These are phyloP conservation scores for Sphagnum magellanicum DNA, from an alignment of 228 moss, liverwort and hornwort species.

Conservation along the genomic window DNA sequence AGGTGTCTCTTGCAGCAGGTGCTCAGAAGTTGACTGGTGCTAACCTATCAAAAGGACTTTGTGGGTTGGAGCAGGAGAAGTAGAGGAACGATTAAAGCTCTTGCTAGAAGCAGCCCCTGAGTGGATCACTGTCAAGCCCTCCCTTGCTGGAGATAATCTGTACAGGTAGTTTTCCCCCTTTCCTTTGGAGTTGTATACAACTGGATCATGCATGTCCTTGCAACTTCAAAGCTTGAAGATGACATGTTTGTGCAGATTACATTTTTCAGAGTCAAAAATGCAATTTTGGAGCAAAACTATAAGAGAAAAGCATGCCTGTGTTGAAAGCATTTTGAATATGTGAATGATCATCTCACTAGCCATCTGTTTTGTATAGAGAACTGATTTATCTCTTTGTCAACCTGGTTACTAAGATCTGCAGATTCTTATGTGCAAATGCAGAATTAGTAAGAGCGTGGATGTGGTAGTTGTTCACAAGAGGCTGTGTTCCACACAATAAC, in stretches of 20 bases:
- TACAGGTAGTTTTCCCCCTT: constrained; percentile 50
- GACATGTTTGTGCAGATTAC: not conserved
- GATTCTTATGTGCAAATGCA: constrained; percentile 6
- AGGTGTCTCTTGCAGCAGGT: not conserved
- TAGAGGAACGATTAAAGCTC: constrained; percentile 72
- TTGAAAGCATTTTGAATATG: not conserved
- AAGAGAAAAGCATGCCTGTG: not conserved
- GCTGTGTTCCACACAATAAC: constrained; percentile 21
- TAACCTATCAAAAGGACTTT: not conserved
- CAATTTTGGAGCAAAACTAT: not conserved
- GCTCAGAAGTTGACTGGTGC: not conserved
- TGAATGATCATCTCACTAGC: too few relatives aligned
- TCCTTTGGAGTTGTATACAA: not conserved
- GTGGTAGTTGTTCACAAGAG: constrained; percentile 31
- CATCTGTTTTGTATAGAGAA: too few relatives aligned
- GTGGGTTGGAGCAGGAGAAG: constrained; percentile 26
- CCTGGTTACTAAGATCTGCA: not conserved
- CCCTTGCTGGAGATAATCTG: constrained; percentile 61
- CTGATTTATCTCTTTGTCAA: not conserved
- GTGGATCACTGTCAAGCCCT: constrained; percentile 69
- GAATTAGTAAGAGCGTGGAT: constrained; percentile 45
- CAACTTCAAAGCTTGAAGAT: not conserved
- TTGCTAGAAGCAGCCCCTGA: constrained; percentile 80
- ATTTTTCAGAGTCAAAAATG: too few relatives aligned
- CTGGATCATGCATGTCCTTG: not conserved